Base-by-base conservation (phyloP, 2,329 filamentous ascomycete genomes). In the Achaetomium macrosporum region DNA sequence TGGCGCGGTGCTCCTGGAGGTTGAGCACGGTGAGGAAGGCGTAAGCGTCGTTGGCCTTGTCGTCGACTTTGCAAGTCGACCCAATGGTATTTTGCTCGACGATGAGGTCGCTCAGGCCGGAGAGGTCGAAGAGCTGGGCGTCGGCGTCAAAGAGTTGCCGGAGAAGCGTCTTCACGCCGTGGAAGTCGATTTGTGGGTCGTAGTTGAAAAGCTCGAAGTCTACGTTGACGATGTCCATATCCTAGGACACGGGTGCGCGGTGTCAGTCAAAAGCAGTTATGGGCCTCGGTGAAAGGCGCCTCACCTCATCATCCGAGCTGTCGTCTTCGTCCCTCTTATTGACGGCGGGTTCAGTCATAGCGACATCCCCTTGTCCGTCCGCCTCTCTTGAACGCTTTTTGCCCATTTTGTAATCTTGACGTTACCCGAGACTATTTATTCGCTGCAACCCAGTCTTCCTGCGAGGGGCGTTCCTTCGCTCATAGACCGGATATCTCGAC, bases 131-230 rank as follows among this genome's bases (percentile, higher is more conserved):
- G 30, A 95, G 77, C 55, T 85, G 79, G 43, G 87, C 80, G 72
- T 99, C 93, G 50, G 88, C 82, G 69, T 97, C 93, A 69, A 99
- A 85, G 40, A 99, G 82, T 70, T 99, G 93, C 55, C 92, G 87
- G 55, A 96, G 72, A 8, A 99, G 82, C 10, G 83, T 86, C 70
- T 96, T 96, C 63, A 95, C 81, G 54, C 93, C 93, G 71, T 97
- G 92, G 71, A 97, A 97, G 71, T 99, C 93, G 63, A 95, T 79
- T 8, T 87, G 83, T 2, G 88, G 78, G 63, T 93, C 86, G 57
- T 92, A 95, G 72, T 96, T 95, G 75, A 97, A 99, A 88, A 90
- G 97, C 74, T 99, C 93, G 65, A 99, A 99, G 60, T 97, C 92
- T 53, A 97, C 90, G 66, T 97, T 86, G 60, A 99, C 83, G 69